Evolutionary conservation across 768 basidiomycete species (phyloP), one percentile per base, ranked within the genome.

Genomic region (Leccinum broughii): DNA sequence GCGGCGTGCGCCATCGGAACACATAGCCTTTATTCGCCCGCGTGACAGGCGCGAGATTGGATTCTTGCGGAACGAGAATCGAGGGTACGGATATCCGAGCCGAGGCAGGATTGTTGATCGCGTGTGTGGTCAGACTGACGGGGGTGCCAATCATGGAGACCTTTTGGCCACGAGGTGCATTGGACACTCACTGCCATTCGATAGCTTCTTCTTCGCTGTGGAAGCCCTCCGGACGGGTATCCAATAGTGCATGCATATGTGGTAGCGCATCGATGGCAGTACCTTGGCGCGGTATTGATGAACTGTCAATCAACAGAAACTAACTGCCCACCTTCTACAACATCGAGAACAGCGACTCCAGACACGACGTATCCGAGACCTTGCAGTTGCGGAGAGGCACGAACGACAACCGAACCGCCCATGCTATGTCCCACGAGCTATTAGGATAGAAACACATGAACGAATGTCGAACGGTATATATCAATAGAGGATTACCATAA

Each of bases 381-480:
- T 56, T 90, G 82, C 2, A 99, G 78, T 17, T 75, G 70, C 2
- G 92, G 85, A 61, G 85, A 86, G 2, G 87, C 82, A 5, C 86
- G 84, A 8, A 90, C 85, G 22, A 92, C 83, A 4, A 97, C 95
- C 0, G 95, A 88, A 26, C 95, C 96, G 14, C 97, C 97, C 90
- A 99, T 96, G 60, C 93, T 95, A 70, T 99, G 97, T 0, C 97
- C 97, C 9, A 97, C 82, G 7, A 97, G 82, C 90, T 93, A 55
- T 57, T 8, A 37, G n/a, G 14, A 30, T 32, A 28, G 44, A 39
- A 46, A 30, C 7, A 37, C 6, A 24, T 51, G 46, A 58, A 48
- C 34, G n/a, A 44, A 59, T 6, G 48, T 34, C 20, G 15, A 22
- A 51, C 22, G 2, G 24, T 2, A 2, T 24, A 2, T 24, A 44